phyloP scores from a whole-genome alignment of 176 grass and related monocot species.

The Saccharum spontaneum region DNA sequence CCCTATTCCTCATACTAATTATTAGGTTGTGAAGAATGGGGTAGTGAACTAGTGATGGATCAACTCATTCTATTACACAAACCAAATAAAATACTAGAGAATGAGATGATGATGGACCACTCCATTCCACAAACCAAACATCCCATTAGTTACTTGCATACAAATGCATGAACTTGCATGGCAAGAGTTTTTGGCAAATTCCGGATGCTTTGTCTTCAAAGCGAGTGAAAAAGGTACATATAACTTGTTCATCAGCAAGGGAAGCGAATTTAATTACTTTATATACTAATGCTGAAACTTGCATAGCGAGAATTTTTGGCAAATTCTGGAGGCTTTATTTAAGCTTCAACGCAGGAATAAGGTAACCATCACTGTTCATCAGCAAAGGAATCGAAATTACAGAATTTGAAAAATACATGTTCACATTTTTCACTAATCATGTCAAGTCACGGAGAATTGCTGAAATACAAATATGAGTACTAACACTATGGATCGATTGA shows the following conservation, averaged over 20 bases:
- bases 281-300: background rate
- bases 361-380: constrained; percentile 21
- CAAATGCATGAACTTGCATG: background rate
- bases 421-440: background rate
- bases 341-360: background rate
- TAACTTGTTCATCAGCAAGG: background rate
- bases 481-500: background rate
- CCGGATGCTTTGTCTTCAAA: background rate
- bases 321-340: background rate
- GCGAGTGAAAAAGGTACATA: background rate
- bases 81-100: too few relatives aligned
- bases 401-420: background rate
- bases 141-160: background rate
- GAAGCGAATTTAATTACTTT: background rate
- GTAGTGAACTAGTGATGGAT: too few relatives aligned
- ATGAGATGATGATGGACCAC: too few relatives aligned
- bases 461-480: background rate
- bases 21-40: too few relatives aligned
- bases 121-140: too few relatives aligned
- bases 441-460: constrained; percentile 5
- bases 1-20: too few relatives aligned
- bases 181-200: background rate
- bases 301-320: too few relatives aligned
- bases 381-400: background rate
- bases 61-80: too few relatives aligned